Evolutionary conservation across 176 grass and related monocot species (phyloP), one percentile per base, ranked within the genome.

Genomic region (Ensete glaucum): DNA sequence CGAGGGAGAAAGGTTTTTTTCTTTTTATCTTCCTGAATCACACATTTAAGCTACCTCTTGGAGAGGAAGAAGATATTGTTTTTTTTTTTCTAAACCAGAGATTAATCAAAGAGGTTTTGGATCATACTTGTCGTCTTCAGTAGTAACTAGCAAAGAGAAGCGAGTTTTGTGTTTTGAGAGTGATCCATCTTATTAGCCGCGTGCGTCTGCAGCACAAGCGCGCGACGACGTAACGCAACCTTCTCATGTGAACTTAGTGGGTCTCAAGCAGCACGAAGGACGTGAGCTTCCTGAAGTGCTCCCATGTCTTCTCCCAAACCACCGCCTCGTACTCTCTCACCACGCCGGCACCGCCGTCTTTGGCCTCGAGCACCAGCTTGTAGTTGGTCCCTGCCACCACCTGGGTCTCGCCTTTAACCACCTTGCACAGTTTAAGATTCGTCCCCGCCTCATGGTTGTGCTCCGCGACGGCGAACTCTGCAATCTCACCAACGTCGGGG

Each of bases 241-340:
- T 34, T 34, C 29, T 5, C 34, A 43, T 43, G 34, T 43, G 34
- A 43, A 43, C 34, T 43, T 6, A 43, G 34, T 43, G 34, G 34
- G 34, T 4, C 34, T 43, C 34, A 0, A 43, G 34, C 34, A 43
- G 34, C 34, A 6, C 5, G 78, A 90, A 90, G 79, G 81, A 90
- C 50, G 56, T 77, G 70, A 87, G 88, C 62, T 69, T 0, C 73
- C 75, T 76, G 59, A 83, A 84, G 60, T 15, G 12, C 62, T 83
- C 80, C 88, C 85, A 85, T 9, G 0, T 10, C 71, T 62, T 85
- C 85, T 90, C 88, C 71, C 56, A 90, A 2, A 90, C 76, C 70
- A 85, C 75, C 10, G 57, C 16, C 57, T 60, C 57, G 57, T 60
- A n/a, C 8, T 20, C 57, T n/a, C 1, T 5, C 14, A 16, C 1